Evolutionary conservation across 2,329 filamentous ascomycete genomes (phyloP).

Genomic region (Phaeoacremonium minimum): DNA sequence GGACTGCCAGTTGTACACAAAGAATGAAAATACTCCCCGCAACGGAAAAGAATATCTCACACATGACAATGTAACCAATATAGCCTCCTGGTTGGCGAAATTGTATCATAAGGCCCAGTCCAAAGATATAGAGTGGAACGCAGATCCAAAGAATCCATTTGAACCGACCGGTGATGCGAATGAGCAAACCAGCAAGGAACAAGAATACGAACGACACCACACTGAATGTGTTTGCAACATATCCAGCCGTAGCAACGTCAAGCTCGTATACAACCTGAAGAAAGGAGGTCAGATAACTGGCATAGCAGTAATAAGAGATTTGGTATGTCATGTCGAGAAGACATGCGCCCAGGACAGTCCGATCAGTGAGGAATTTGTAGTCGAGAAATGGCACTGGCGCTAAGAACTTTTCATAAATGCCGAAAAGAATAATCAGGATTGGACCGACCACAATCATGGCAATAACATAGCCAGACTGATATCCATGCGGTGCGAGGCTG

Average conservation of each 20-base stretch:
- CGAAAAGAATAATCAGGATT: conserved; percentile 27
- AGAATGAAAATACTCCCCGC: conserved; percentile 48
- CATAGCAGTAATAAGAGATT: conserved; percentile 40
- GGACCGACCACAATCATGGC: conserved; percentile 42
- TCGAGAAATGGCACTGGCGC: conserved; percentile 33
- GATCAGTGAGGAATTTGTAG: conserved; percentile 40
- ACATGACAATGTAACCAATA: conserved; percentile 48
- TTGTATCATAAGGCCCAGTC: conserved; percentile 46
- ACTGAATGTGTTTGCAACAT: conserved; percentile 43
- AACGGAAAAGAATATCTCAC: conserved; percentile 52
- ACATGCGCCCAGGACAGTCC: conserved; percentile 34
- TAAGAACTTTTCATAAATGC: conserved; percentile 29
- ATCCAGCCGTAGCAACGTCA: conserved; percentile 35
- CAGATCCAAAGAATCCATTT: conserved; percentile 33
- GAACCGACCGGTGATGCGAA: conserved; percentile 35
- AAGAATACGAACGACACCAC: conserved; percentile 46
- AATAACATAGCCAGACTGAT: conserved; percentile 37
- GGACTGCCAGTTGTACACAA: conserved; percentile 47
- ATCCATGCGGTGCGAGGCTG: conserved; percentile 27
- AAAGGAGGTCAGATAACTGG: conserved; percentile 51
- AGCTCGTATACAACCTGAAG: conserved; percentile 46
- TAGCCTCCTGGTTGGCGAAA: conserved; percentile 42
- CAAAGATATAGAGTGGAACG: conserved; percentile 45
- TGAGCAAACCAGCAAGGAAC: conserved; percentile 34
- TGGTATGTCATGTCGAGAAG: conserved; percentile 34